Base-by-base conservation (phyloP, 768 basidiomycete species). In the Mycena leptocephala region DNA sequence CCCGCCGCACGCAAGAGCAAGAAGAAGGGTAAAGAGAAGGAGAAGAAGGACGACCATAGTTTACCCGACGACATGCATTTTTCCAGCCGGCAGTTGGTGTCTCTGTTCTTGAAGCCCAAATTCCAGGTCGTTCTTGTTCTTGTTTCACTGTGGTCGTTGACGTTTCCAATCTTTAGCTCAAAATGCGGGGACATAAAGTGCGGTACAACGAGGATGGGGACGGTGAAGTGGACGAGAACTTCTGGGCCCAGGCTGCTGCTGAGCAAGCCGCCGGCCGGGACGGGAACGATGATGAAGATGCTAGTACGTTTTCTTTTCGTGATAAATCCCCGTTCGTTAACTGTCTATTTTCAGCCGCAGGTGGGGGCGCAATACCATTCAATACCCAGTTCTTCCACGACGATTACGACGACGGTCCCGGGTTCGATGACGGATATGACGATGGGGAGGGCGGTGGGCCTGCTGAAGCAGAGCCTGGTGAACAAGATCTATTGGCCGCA, bases 61-160 rank as follows among this genome's bases (percentile, higher is more conserved):
- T 87, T 99, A 55, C 98, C 98, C 1, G 97, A 99, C 80, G 98
- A 99, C 82, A 97, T 98, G 95, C 97, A 99, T 84, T 99, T 99
- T 84, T 95, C 95, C 33, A 96, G 94, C 81, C 89, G 93, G 77
- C 95, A 98, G 79, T 89, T 99, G 16, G 92, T 99, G 24, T 94
- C 97, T 9, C 84, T 99, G 63, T 99, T 99, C 89, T 84, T 98
- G 81, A 99, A 99, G 85, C 98, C 98, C 41, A 97, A 97, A 83
- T 99, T 97, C 82, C 93, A 93, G 69, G 97, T 99, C 82, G 61
- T 95, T 86, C 20, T n/a, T 62, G 76, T 72, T 37, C 9, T 32
- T 70, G 35, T 68, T 37, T 3, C 9, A 33, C 1, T n/a, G 35
- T 32, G 4, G n/a, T 43, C 8, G 22, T 53, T 46, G 32, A 76